Percentiles rank a stretch among this genome's conserved stretches.
phyloP scores from a whole-genome alignment of 2,329 filamentous ascomycete genomes.

The Cytospora leucostoma region DNA sequence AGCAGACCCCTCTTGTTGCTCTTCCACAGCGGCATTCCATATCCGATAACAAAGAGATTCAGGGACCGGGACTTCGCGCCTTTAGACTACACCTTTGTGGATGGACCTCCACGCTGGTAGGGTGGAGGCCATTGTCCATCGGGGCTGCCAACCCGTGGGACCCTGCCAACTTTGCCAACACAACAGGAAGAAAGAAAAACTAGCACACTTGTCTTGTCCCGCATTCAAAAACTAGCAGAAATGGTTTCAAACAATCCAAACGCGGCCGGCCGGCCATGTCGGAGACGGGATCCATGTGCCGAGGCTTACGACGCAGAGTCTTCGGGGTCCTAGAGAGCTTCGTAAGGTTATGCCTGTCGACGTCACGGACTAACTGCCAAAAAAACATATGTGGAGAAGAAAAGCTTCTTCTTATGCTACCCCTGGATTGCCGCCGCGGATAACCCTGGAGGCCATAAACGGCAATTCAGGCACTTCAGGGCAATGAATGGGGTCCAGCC shows the following conservation, averaged over 20 bases:
- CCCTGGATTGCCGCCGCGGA: conserved; percentile 1
- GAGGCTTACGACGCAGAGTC: neutral
- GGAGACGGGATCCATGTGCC: neutral
- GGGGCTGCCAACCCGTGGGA: neutral
- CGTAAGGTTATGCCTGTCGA: neutral
- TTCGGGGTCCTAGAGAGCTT: neutral
- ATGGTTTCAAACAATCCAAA: neutral
- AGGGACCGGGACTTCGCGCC: neutral
- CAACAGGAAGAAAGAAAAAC: neutral
- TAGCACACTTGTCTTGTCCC: neutral
- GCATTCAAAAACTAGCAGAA: neutral
- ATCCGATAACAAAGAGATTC: neutral
- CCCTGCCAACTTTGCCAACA: neutral
- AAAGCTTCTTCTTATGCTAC: neutral
- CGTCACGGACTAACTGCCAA: neutral
- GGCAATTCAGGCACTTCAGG: neutral
- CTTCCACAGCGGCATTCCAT: neutral
- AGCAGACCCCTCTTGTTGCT: neutral
- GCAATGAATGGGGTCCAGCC: neutral
- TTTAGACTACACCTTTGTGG: neutral
- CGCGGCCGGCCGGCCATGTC: neutral
- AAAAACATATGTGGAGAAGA: neutral
- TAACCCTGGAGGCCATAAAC: neutral
- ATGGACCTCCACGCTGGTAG: neutral
- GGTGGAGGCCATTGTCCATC: neutral